A percentile compares a stretch with the other conserved stretches of the same genome.
phyloP scores from a whole-genome alignment of 2,329 filamentous ascomycete species.

The Pseudocercospora fijiensis region DNA sequence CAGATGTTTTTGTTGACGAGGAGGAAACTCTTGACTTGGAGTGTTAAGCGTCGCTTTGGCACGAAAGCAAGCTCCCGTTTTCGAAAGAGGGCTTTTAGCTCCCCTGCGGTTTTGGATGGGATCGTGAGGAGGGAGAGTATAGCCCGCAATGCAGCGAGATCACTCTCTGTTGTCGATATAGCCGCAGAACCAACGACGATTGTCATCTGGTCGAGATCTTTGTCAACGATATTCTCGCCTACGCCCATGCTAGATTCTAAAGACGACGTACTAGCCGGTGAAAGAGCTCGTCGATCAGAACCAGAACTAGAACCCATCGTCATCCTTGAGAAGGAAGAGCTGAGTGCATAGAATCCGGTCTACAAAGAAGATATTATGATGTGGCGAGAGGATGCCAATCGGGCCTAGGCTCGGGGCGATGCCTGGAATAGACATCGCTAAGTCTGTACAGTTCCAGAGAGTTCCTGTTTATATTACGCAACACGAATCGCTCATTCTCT shows the following conservation, averaged over 20 bases:
- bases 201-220: neutral
- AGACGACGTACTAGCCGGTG: neutral
- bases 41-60: neutral
- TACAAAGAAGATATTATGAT: neutral
- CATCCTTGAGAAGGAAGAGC: neutral
- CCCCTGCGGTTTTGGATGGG: neutral
- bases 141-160: neutral
- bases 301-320: neutral
- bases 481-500: too few relatives aligned
- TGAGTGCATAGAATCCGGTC: neutral
- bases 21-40: constrained; percentile 14
- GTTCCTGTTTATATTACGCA: too few relatives aligned
- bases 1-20: constrained; percentile 22
- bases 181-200: neutral
- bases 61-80: neutral
- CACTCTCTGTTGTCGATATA: neutral
- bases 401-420: neutral
- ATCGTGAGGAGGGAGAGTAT: too few relatives aligned
- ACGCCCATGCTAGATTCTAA: neutral
- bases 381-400: neutral
- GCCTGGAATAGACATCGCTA: too few relatives aligned
- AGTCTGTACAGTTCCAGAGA: too few relatives aligned
- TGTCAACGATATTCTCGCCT: neutral
- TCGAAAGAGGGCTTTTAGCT: neutral
- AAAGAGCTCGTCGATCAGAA: too few relatives aligned